Base-by-base conservation (phyloP, 1,284 basidiomycete species). In the Caloboletus inedulis region DNA sequence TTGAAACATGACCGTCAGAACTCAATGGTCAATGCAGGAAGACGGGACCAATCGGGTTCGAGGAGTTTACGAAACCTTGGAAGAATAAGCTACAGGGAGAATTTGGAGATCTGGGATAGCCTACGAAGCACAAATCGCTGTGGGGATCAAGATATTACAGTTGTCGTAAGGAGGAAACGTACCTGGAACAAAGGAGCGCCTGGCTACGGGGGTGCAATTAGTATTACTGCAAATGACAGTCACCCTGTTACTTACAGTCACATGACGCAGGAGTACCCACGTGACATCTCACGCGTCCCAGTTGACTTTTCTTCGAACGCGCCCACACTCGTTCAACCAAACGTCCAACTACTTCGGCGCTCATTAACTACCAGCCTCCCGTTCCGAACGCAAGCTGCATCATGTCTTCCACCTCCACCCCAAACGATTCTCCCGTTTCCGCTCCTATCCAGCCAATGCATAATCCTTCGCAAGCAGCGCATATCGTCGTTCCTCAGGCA, bases 391-490 rank as follows among this genome's bases (percentile, higher is more conserved):
- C 33, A 40, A 21, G 13, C 18, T 16, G 41, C 16, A 18, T 29
- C 12, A 88, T 88, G 85, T 87, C 85, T 49, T 59, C 80, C 43
- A 74, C 75, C 16, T 75, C 82, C 31, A 77, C 79, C 18, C 81
- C 85, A 52, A 80, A 75, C 51, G 84, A 85, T 56, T 87, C 87
- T 37, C 85, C 87, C 45, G 64, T 70, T 44, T 72, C 74, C 36
- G 73, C 77, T 3, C 77, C 80, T 48, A 81, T 93, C 54, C 84
- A 89, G 61, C 89, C 92, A 9, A 77, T 94, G 61, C 91, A 94
- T 71, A 87, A 92, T 66, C 91, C 91, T 16, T 77, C 78, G 0
- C 85, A 88, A 60, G 85, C 87, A 37, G 91, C 92, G 2, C 81
- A 85, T 59, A 77, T 94, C 54, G 82, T 86, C 44, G 78, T 87